A percentile compares a stretch with the other conserved stretches of the same genome.
Evolutionary conservation across 2,329 filamentous ascomycete genomes (phyloP).

Genomic region (Tolypocladium inflatum): DNA sequence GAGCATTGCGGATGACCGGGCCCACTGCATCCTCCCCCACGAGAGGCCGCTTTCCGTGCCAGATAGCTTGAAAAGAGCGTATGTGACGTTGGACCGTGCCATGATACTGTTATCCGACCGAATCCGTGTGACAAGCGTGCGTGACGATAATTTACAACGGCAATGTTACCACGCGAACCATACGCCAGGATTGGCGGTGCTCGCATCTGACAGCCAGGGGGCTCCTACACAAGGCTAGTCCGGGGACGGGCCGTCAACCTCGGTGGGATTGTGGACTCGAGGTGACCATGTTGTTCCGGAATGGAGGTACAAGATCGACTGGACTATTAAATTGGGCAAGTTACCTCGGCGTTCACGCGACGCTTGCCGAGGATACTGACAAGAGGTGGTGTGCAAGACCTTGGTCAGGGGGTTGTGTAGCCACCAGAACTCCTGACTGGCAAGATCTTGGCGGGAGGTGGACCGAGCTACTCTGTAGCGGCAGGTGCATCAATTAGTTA

Average conservation of each 20-base stretch:
- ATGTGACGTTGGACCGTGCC: conserved; percentile 1
- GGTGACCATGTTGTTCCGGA: background rate
- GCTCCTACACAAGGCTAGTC: background rate
- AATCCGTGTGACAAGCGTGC: background rate
- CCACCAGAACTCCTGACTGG: background rate
- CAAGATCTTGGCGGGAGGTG: background rate
- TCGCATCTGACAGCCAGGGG: background rate
- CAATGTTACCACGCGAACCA: background rate
- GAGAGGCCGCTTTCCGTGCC: background rate
- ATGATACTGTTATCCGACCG: background rate
- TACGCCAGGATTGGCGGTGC: background rate
- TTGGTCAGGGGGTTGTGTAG: background rate
- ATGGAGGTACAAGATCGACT: background rate
- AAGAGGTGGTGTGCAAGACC: background rate
- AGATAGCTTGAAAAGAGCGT: background rate
- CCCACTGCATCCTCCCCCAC: background rate
- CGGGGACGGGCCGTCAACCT: background rate
- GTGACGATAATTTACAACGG: background rate
- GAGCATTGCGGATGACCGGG: background rate
- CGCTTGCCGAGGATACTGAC: background rate
- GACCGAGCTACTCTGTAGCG: background rate
- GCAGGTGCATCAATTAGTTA: background rate
- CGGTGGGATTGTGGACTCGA: background rate
- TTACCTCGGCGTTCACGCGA: background rate
- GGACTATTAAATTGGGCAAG: background rate